Conservation (phyloP, 1,139 yeast species). For the Chernovozyma sophiae-reginae region DNA sequence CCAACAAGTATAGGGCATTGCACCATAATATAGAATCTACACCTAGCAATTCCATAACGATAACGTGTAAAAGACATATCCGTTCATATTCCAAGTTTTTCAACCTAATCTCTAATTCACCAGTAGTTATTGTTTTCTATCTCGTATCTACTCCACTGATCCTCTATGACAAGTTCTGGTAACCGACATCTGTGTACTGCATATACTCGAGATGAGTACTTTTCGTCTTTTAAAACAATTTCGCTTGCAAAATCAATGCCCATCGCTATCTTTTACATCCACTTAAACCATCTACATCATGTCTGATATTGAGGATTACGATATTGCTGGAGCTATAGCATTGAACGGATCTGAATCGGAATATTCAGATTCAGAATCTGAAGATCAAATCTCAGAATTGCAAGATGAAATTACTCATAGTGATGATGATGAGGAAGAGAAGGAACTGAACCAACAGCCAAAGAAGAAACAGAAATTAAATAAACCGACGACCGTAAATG, state of each 20-base stretch:
- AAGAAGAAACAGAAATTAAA: constrained; percentile 16
- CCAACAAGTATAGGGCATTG: too few species aligned
- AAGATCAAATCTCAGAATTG: constrained; percentile 26
- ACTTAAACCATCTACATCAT: constrained; percentile 13
- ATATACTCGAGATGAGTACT: constrained; percentile 3
- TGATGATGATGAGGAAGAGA: constrained; percentile 37
- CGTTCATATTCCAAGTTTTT: too few species aligned
- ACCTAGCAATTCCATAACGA: too few species aligned
- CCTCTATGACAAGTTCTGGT: too few species aligned
- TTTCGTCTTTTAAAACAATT: too few species aligned
- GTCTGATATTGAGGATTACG: constrained; percentile 56
- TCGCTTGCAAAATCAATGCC: not conserved
- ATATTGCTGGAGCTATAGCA: constrained; percentile 61
- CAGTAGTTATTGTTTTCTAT: too few species aligned
- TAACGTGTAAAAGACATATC: too few species aligned
- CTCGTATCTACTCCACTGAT: too few species aligned
- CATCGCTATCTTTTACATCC: not conserved
- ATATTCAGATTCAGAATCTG: constrained; percentile 25
- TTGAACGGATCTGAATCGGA: constrained; percentile 37
- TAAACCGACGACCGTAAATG: constrained; percentile 8
- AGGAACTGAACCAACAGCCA: constrained; percentile 12
- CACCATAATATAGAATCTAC: too few species aligned
- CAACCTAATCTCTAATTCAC: too few species aligned
- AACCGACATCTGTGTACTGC: constrained; percentile 1
- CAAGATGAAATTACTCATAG: constrained; percentile 59